Conservation (phyloP, 768 basidiomycete species). For the Dendrothele bispora region DNA sequence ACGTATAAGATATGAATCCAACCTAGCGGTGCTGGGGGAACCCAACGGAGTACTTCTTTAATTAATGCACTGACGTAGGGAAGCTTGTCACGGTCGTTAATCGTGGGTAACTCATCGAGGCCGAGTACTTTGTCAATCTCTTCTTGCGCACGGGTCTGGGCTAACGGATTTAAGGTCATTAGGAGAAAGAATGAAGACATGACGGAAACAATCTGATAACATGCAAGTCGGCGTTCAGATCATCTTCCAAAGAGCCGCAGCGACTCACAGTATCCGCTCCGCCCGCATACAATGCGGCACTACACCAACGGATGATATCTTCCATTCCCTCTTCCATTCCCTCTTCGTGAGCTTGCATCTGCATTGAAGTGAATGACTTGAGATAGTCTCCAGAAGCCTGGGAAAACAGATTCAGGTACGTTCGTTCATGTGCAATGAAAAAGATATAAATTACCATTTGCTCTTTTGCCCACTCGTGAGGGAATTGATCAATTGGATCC, state of each 20-base stretch:
- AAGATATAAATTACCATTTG: not conserved
- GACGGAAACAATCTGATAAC: not conserved
- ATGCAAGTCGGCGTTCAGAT: not conserved
- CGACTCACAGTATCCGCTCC: not conserved
- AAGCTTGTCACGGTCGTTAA: conserved; percentile 7
- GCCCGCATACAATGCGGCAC: not conserved
- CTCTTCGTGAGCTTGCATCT: not conserved
- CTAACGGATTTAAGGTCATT: not conserved
- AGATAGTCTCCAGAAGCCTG: not conserved
- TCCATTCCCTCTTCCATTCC: not conserved
- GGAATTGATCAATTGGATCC: not conserved
- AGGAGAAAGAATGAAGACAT: conserved; percentile 3
- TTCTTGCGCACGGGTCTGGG: not conserved
- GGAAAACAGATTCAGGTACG: not conserved
- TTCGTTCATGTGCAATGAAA: not conserved
- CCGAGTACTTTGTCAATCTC: conserved; percentile 6
- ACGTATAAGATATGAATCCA: not conserved
- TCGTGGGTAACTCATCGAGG: not conserved
- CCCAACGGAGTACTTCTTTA: conserved; percentile 12
- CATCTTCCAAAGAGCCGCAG: not conserved
- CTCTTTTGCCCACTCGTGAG: not conserved
- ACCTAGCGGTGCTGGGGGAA: conserved; percentile 1
- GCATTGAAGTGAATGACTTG: conserved; percentile 10
- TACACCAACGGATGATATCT: not conserved
- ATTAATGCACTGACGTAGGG: conserved; percentile 16